Evolutionary conservation across 352 stramenopile genomes (phyloP), one percentile per base, ranked within the genome.

Genomic region (Phytophthora cactorum): DNA sequence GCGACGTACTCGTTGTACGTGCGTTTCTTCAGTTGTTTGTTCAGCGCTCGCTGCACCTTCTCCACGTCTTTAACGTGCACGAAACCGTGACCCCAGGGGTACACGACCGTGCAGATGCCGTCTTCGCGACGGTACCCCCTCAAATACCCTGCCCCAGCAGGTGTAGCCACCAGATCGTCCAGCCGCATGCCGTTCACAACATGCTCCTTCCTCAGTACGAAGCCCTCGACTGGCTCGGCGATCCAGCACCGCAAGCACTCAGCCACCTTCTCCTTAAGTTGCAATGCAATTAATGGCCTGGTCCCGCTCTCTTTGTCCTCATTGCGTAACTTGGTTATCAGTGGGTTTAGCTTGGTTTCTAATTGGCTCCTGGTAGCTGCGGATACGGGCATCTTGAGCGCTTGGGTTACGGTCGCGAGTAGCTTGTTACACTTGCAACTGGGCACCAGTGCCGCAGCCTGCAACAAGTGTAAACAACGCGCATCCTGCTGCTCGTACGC

Each of bases 1-100:
- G 74, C 69, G 28, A 88, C 65, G 52, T 86, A 86, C 60, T 87
- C 69, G 50, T 81, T 82, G 52, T 63, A 78, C 29, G 62, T 67
- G 61, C 79, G 78, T 44, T 88, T 89, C 61, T 80, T 78, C 5
- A 75, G 60, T 38, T 83, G 58, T 14, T 71, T 74, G 3, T 65
- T 56, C 49, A 83, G 59, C 17, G 75, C 75, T 34, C 73, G 47
- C 1, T 81, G 63, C 29, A 84, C 66, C 46, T 78, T 77, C 59
- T 87, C 68, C 17, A 93, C 75, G 7, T 82, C 63, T n/a, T 68
- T 76, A 22, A 84, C 52, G 44, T 89, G 83, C 31, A 95, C 68
- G 66, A 88, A 92, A 25, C 83, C 87, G 27, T 93, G 77, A 1
- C 84, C 87, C 82, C 83, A 95, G 6, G 86, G 83, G 63, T 81